phyloP scores from a whole-genome alignment of 176 grass and related monocot genomes.

The Hordeum marinum region DNA sequence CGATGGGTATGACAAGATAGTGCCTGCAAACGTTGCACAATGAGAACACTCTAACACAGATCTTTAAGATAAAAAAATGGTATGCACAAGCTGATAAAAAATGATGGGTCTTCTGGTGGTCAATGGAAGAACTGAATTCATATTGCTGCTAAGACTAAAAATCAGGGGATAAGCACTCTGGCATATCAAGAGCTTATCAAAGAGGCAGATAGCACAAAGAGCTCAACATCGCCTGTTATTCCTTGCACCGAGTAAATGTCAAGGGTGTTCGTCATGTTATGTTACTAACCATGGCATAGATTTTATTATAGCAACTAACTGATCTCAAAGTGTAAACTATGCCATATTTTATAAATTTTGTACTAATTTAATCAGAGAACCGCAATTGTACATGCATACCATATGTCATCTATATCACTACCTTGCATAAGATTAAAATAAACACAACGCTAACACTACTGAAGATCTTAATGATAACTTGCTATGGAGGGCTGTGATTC shows the following conservation, averaged over 20 bases:
- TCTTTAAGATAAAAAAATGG: neutral
- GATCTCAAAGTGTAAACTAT: neutral
- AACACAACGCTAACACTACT: neutral
- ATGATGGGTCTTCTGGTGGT: neutral
- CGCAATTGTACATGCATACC: neutral
- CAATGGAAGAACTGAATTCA: neutral
- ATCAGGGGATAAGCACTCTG: neutral
- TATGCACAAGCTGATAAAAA: neutral
- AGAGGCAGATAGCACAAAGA: neutral
- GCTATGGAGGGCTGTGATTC: neutral
- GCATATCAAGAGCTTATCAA: neutral
- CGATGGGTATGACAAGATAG: constrained; percentile 86
- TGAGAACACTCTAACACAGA: neutral
- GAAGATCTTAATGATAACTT: neutral
- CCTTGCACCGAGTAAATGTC: neutral
- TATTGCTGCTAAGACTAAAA: neutral
- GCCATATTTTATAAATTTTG: neutral
- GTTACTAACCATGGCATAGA: neutral
- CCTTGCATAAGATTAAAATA: neutral
- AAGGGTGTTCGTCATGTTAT: neutral
- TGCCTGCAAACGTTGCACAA: constrained; percentile 47
- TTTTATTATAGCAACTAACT: neutral
- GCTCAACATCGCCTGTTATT: neutral
- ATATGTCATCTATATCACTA: neutral
- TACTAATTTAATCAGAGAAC: neutral